Evolutionary conservation across 257 asterid genomes (phyloP).

Genomic region (Solanum sparsipilum): DNA sequence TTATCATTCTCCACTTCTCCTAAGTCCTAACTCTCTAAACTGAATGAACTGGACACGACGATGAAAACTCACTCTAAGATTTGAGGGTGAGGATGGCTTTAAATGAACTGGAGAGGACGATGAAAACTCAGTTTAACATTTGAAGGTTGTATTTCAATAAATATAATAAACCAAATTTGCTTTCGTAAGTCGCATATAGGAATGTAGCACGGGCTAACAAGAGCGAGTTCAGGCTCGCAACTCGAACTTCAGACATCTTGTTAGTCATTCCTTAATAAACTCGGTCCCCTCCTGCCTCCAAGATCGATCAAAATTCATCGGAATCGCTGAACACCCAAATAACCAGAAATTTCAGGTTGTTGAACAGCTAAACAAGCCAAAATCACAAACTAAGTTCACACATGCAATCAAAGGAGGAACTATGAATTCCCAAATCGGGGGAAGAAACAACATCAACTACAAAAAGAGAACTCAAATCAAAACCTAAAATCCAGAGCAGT

Average conservation of each 20-base stretch:
- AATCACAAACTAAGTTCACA: too few relatives aligned
- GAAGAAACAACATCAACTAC: too few relatives aligned
- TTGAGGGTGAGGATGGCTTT: not conserved
- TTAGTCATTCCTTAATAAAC: not conserved
- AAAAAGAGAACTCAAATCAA: too few relatives aligned
- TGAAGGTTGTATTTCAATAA: not conserved
- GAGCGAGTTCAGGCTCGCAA: not conserved
- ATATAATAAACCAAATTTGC: not conserved
- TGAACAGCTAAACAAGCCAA: not conserved
- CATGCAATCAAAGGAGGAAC: too few relatives aligned
- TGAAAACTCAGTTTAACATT: not conserved
- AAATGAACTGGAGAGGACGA: too few relatives aligned
- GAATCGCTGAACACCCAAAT: too few relatives aligned
- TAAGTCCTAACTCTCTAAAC: not conserved
- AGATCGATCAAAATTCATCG: too few relatives aligned
- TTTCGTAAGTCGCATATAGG: not conserved
- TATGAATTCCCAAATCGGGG: too few relatives aligned
- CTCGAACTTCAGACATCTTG: not conserved
- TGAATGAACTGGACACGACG: too few relatives aligned
- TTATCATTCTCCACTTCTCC: not conserved
- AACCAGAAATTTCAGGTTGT: not conserved
- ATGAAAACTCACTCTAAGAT: not conserved
- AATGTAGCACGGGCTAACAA: too few relatives aligned
- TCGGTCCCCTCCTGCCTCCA: too few relatives aligned
- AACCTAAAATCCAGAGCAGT: too few relatives aligned